phyloP scores from a whole-genome alignment of 768 basidiomycete species.

The Tulasnella calospora region DNA sequence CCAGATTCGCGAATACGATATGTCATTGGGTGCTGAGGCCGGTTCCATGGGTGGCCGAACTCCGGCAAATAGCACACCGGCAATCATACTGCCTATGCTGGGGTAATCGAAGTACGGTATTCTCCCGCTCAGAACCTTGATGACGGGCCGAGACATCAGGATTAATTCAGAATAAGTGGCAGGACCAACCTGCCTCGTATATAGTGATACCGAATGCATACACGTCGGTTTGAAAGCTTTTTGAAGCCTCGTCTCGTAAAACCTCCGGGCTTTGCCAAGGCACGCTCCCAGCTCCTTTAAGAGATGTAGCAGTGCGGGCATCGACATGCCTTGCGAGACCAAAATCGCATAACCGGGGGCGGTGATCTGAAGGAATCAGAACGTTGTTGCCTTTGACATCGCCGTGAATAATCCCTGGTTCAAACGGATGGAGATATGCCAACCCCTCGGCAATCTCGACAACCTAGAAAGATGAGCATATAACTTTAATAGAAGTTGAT shows the following conservation, averaged over 20 bases:
- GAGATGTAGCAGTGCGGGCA: neutral
- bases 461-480: neutral
- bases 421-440: neutral
- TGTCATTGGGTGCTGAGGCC: neutral
- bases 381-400: slow-evolving; percentile 18
- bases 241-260: neutral
- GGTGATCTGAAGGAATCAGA: neutral
- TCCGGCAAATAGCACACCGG: neutral
- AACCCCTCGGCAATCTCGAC: neutral
- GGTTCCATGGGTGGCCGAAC: neutral
- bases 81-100: neutral
- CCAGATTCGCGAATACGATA: neutral
- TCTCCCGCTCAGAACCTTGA: neutral
- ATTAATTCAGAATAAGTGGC: neutral
- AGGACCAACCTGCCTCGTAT: neutral
- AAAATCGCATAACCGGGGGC: slow-evolving; percentile 1
- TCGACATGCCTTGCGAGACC: slow-evolving; percentile 6
- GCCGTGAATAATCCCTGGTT: neutral
- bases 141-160: neutral
- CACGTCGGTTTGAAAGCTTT: neutral
- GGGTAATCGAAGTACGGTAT: neutral
- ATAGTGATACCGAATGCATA: neutral
- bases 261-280: neutral
- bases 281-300: neutral
- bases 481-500: neutral